These are phyloP conservation scores for Ascochyta pisi DNA, from an alignment of 2,329 filamentous ascomycete genomes.

Conservation along the genomic window DNA sequence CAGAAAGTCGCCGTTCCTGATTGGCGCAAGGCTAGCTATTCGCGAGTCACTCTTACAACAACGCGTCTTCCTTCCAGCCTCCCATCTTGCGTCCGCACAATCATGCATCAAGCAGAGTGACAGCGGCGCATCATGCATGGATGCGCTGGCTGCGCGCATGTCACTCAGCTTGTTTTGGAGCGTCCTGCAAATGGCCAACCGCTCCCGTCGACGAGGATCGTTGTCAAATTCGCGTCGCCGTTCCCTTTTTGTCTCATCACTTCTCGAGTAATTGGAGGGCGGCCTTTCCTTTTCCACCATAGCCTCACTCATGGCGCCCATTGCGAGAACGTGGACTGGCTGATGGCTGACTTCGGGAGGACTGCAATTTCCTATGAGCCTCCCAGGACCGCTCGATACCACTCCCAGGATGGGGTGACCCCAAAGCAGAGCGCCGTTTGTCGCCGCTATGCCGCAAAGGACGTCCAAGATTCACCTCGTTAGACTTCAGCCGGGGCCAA, in stretches of 20 bases:
- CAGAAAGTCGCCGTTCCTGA: constrained; percentile 4
- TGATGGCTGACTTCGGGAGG: constrained; percentile 26
- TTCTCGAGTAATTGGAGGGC: constrained; percentile 20
- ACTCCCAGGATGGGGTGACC: constrained; percentile 27
- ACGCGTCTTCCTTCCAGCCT: constrained; percentile 6
- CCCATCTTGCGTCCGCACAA: constrained; percentile 9
- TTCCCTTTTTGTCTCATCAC: constrained; percentile 28
- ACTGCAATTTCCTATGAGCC: constrained; percentile 38
- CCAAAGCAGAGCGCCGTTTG: constrained; percentile 33
- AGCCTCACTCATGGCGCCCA: constrained; percentile 17
- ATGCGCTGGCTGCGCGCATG: constrained; percentile 17
- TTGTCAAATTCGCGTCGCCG: constrained; percentile 14
- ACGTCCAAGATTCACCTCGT: constrained; percentile 23
- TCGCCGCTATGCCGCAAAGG: constrained; percentile 31
- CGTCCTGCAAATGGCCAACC: neutral
- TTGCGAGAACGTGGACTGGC: constrained; percentile 22
- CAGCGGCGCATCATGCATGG: constrained; percentile 13
- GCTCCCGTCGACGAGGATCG: constrained; percentile 5
- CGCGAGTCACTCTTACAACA: constrained; percentile 15
- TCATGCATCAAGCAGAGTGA: constrained; percentile 12
- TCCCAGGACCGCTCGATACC: constrained; percentile 27
- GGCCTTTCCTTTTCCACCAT: constrained; percentile 19
- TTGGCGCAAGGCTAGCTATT: constrained; percentile 13
- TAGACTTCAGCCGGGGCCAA: constrained; percentile 26
- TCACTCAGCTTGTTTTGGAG: constrained; percentile 8